Conservation (phyloP, 306 rosid genomes). For the Cucumis hystrix region DNA sequence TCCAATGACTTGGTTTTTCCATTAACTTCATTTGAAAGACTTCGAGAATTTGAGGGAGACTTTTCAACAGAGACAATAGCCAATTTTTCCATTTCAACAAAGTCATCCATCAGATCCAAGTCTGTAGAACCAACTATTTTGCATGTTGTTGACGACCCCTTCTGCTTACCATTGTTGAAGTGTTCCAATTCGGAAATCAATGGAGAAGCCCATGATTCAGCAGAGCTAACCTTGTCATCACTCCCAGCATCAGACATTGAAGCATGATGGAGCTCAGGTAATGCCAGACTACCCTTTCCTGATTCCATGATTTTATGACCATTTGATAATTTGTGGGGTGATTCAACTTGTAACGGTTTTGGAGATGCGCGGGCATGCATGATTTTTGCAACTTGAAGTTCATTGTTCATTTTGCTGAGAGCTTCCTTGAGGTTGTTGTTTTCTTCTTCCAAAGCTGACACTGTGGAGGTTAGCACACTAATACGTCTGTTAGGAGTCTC, state of each 20-base stretch:
- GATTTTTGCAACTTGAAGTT: conserved; percentile 54
- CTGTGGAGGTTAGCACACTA: conserved; percentile 34
- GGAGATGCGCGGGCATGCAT: conserved; percentile 53
- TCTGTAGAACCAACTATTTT: conserved; percentile 49
- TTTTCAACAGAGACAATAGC: conserved; percentile 59
- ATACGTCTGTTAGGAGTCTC: conserved; percentile 33
- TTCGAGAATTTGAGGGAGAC: conserved; percentile 6
- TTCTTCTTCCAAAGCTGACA: conserved; percentile 63
- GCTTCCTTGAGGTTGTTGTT: conserved; percentile 54
- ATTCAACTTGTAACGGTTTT: conserved; percentile 26
- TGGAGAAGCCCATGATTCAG: conserved; percentile 73
- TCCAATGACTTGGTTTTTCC: conserved; percentile 26
- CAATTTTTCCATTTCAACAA: conserved; percentile 84
- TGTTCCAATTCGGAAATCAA: conserved; percentile 63
- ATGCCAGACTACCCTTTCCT: conserved; percentile 22
- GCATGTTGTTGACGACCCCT: conserved; percentile 25
- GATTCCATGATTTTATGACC: conserved; percentile 27
- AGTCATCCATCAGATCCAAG: conserved; percentile 80
- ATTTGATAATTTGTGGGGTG: conserved; percentile 16
- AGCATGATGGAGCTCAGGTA: conserved; percentile 37
- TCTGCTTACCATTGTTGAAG: conserved; percentile 43
- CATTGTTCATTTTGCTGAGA: conserved; percentile 21
- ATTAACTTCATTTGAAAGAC: conserved; percentile 5
- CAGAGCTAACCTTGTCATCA: conserved; percentile 70
- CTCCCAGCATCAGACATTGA: conserved; percentile 64